Conservation (phyloP, 148 eudicot genomes). For the Limonium bicolor region DNA sequence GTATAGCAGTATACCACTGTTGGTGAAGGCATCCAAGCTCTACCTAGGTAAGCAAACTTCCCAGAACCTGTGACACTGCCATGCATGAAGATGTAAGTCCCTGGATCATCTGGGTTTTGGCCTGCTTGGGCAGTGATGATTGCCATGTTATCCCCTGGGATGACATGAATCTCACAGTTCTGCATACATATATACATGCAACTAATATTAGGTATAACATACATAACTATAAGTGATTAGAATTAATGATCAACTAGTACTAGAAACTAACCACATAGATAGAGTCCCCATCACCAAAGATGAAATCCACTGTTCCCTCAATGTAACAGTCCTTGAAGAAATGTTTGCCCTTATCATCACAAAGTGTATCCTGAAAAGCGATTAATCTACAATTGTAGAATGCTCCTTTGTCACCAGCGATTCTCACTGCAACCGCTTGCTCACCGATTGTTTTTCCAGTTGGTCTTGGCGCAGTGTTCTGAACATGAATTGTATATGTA, state of each 20-base stretch:
- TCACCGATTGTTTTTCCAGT: slow-evolving; percentile 24
- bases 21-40: slow-evolving; percentile 28
- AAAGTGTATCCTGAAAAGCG: slow-evolving; percentile 20
- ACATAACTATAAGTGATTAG: neutral
- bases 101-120: slow-evolving; percentile 2
- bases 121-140: slow-evolving; percentile 40
- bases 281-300: slow-evolving; percentile 20
- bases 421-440: slow-evolving; percentile 10
- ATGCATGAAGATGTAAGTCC: slow-evolving; percentile 29
- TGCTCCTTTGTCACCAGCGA: slow-evolving; percentile 17
- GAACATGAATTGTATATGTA: too few species aligned
- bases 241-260: neutral
- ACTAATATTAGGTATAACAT: neutral
- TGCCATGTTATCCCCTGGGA: slow-evolving; percentile 22
- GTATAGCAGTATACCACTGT: slow-evolving; percentile 22
- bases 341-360: slow-evolving; percentile 26
- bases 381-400: slow-evolving; percentile 16
- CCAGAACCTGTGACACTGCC: slow-evolving; percentile 32
- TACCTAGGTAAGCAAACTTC: slow-evolving; percentile 15
- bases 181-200: neutral
- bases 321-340: slow-evolving; percentile 26
- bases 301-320: slow-evolving; percentile 29
- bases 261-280: slow-evolving; percentile 13
- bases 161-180: slow-evolving; percentile 21
- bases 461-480: slow-evolving; percentile 74